Evolutionary conservation across 179 eudicot species (phyloP), one percentile per base, ranked within the genome.

Genomic region (Beta corolliflora): DNA sequence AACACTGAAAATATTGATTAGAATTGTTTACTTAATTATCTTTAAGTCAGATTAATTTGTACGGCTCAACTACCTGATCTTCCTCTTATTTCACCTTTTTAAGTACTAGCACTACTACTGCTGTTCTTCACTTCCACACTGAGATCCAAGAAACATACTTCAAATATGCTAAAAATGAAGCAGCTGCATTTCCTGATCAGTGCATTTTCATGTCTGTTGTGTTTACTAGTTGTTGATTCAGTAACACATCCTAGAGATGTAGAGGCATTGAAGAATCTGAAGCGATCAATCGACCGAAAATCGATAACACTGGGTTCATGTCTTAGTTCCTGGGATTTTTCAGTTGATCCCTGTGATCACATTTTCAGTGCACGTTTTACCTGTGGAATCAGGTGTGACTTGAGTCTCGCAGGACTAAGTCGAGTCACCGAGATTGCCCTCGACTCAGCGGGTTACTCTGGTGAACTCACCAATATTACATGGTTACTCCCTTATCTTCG

Each of bases 351-450:
- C 0, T 93, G 97, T 77, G 90, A 86, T 66, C 64, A 71, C 73
- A 83, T 91, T 76, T 88, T 77, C 80, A 53, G 81, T 73, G 82
- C 83, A 5, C 80, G 82, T 9, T 93, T 93, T 92, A 93, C 92
- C 19, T 93, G 97, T 77, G 96, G 96, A 8, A 31, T 93, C 58
- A 84, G 92, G 18, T 93, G 97, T 86, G 92, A 91, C 78, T 64
- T 86, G 53, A 69, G 80, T 4, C 60, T 73, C n/a, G 73, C 83
- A 55, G 84, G 85, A 31, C 64, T 76, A 6, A 83, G 83, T 55
- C 89, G 96, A 65, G 87, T 92, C 84, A 92, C 94, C 3, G 97
- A 93, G 41, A 76, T 93, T 74, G 41, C 90, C 11, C 94, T 93
- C 36, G 97, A 93, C 87, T 87, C 85, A 8, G 93, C 91, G 19